phyloP scores from a whole-genome alignment of 345 rosid species.

The Litchi chinensis region DNA sequence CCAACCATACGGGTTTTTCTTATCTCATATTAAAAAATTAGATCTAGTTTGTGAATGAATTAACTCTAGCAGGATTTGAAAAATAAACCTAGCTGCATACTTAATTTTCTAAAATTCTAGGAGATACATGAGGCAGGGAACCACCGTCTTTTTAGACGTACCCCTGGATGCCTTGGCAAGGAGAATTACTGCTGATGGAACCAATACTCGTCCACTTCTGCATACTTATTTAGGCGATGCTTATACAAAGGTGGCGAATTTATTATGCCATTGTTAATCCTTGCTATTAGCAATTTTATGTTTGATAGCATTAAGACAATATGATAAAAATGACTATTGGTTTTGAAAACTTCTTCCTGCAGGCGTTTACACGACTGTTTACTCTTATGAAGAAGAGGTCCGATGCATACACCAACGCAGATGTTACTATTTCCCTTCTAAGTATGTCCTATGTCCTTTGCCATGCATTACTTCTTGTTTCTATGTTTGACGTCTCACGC shows the following conservation, averaged over 20 bases:
- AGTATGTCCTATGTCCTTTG: conserved; percentile 29
- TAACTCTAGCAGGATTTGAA: neutral
- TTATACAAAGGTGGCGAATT: conserved; percentile 39
- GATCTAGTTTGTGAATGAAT: neutral
- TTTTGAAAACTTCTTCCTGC: neutral
- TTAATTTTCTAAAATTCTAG: conserved; percentile 14
- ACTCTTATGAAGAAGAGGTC: conserved; percentile 42
- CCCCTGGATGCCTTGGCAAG: conserved; percentile 53
- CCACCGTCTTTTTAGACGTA: conserved; percentile 42
- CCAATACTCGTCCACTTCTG: conserved; percentile 47
- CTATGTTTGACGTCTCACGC: neutral
- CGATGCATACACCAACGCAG: conserved; percentile 40
- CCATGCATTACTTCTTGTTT: too few relatives aligned
- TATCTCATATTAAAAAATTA: neutral
- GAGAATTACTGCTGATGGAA: conserved; percentile 58
- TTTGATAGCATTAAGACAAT: neutral
- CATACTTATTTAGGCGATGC: conserved; percentile 40
- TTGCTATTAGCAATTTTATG: neutral
- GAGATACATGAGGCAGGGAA: conserved; percentile 44
- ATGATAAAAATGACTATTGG: neutral
- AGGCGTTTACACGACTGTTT: conserved; percentile 45
- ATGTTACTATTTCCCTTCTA: conserved; percentile 39
- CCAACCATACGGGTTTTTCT: neutral
- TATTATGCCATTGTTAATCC: neutral
- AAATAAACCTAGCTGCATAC: neutral